Conservation (phyloP, 2,329 filamentous ascomycete genomes). For the Alternaria consortialis region DNA sequence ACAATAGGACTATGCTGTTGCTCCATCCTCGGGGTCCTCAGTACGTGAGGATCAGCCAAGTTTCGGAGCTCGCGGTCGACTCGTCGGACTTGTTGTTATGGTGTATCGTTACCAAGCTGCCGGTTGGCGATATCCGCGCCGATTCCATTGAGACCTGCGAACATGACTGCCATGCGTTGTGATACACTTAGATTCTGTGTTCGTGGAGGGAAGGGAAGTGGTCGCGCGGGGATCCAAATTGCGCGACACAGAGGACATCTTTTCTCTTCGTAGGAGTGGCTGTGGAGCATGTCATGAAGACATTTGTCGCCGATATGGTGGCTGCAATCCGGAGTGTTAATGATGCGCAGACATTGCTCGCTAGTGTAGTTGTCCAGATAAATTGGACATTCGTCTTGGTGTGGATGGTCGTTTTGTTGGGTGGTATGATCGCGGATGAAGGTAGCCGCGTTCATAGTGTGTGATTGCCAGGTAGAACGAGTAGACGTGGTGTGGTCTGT, state of each 20-base stretch:
- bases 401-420: neutral
- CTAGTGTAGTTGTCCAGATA: conserved; percentile 27
- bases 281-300: conserved; percentile 18
- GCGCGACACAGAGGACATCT: conserved; percentile 34
- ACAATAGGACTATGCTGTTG: conserved; percentile 3
- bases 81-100: neutral
- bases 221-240: conserved; percentile 23
- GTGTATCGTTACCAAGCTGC: neutral
- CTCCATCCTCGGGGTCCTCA: neutral
- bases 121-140: neutral
- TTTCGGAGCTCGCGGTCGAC: neutral
- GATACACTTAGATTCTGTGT: neutral
- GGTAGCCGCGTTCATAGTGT: neutral
- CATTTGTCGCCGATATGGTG: conserved; percentile 28
- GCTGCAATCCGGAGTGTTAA: conserved; percentile 20
- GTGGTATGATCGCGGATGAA: conserved; percentile 14
- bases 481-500: neutral
- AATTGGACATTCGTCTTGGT: conserved; percentile 27
- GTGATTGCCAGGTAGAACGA: neutral
- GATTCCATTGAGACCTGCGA: neutral
- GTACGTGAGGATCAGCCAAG: neutral
- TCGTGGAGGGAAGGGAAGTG: neutral
- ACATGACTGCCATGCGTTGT: neutral
- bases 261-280: conserved; percentile 18
- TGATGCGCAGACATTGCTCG: conserved; percentile 25